phyloP scores from a whole-genome alignment of 768 basidiomycete species.

The Ramaria rubella region DNA sequence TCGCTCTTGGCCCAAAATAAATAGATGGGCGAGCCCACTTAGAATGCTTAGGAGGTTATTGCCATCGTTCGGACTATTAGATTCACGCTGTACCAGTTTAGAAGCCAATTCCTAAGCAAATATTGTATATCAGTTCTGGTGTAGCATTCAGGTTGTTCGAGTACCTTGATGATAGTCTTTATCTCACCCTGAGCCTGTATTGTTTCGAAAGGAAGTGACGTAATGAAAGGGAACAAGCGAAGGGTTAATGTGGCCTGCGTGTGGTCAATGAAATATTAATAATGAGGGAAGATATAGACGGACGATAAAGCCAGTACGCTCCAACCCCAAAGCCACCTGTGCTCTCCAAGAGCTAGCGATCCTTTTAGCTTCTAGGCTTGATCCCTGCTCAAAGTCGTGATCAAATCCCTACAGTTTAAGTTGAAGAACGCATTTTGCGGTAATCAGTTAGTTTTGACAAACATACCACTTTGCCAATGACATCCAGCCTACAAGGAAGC shows the following conservation, averaged over 20 bases:
- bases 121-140: background rate
- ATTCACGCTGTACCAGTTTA: background rate
- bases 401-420: conserved; percentile 22
- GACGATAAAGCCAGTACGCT: conserved; percentile 14
- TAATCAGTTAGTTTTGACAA: background rate
- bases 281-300: conserved; percentile 1
- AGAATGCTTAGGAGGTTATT: conserved; percentile 17
- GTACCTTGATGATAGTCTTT: conserved; percentile 19
- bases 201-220: conserved; percentile 19
- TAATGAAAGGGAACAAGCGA: conserved; percentile 23
- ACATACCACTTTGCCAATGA: conserved; percentile 27
- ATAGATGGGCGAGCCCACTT: conserved; percentile 16
- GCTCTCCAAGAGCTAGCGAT: conserved; percentile 24
- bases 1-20: no score
- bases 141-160: background rate
- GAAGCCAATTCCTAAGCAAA: background rate
- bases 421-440: background rate
- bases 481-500: conserved; percentile 16
- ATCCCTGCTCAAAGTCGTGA: conserved; percentile 33
- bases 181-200: conserved; percentile 24
- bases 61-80: background rate
- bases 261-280: conserved; percentile 6
- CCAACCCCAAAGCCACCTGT: conserved; percentile 14
- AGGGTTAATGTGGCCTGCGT: conserved; percentile 19
- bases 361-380: conserved; percentile 23